Percentiles rank a stretch among this genome's conserved stretches.
Conservation (phyloP, 768 basidiomycete genomes). For the Podaxis rugospora region DNA sequence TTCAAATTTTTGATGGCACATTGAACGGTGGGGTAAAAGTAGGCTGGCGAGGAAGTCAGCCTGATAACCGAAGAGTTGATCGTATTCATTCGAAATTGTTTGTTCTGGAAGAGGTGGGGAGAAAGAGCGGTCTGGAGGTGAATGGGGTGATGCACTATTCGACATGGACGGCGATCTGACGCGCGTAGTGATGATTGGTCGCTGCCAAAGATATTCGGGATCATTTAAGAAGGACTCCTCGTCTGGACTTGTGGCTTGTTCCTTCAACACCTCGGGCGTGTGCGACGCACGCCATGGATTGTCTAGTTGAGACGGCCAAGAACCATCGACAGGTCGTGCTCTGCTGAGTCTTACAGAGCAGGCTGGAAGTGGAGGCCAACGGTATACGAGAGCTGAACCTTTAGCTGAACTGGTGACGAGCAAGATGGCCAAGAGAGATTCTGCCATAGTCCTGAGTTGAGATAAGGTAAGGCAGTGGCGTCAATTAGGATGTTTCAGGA, state of each 20-base stretch:
- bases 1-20: constrained; percentile 95
- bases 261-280: constrained; percentile 24
- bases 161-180: constrained; percentile 52
- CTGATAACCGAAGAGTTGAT: constrained; percentile 74
- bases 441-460: constrained; percentile 48
- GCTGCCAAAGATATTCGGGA: constrained; percentile 62
- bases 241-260: constrained; percentile 20
- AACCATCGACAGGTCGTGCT: constrained; percentile 47
- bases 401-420: constrained; percentile 84
- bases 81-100: constrained; percentile 46
- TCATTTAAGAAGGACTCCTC: constrained; percentile 24
- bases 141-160: constrained; percentile 33
- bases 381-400: constrained; percentile 72
- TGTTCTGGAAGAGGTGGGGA: constrained; percentile 34
- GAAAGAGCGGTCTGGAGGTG: constrained; percentile 44
- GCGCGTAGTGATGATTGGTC: constrained; percentile 37
- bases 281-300: constrained; percentile 70
- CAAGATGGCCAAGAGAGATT: constrained; percentile 74
- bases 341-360: constrained; percentile 67
- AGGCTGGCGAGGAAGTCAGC: constrained; percentile 77
- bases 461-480: neutral
- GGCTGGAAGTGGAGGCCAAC: constrained; percentile 77
- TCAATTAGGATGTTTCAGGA: too few species aligned
- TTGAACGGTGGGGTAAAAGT: constrained; percentile 69
- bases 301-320: constrained; percentile 51